Evolutionary conservation across 805 yeast species (phyloP).

Genomic region (Kuraishia piskuri): DNA sequence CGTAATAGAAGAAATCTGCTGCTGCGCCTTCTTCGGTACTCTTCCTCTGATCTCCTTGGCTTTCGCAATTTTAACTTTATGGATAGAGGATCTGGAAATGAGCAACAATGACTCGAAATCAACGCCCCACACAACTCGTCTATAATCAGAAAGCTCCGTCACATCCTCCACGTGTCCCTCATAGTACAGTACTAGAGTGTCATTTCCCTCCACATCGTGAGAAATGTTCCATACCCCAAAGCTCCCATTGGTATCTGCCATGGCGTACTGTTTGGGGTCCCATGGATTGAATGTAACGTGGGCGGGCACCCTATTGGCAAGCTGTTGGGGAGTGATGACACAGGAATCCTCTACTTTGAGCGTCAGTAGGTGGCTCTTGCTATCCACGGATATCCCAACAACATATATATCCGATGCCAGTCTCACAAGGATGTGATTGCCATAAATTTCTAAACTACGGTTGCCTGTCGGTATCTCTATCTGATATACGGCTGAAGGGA

Average conservation of each 20-base stretch:
- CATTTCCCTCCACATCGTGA: background rate
- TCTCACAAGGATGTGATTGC: constrained; percentile 12
- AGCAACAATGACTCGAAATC: constrained; percentile 20
- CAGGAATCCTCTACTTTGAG: too few species aligned
- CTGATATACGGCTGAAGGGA: background rate
- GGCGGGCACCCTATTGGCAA: constrained; percentile 21
- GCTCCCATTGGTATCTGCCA: constrained; percentile 45
- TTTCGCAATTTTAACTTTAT: constrained; percentile 20
- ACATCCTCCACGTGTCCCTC: constrained; percentile 27
- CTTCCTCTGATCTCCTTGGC: constrained; percentile 5
- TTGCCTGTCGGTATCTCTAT: constrained; percentile 7
- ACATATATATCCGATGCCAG: background rate
- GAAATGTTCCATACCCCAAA: constrained; percentile 31
- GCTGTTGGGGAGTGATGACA: background rate
- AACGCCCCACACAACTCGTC: constrained; percentile 37
- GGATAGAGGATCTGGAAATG: constrained; percentile 35
- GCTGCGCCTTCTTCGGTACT: background rate
- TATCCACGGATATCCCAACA: background rate
- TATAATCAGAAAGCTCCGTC: constrained; percentile 49
- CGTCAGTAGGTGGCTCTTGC: background rate
- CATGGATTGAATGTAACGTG: constrained; percentile 38
- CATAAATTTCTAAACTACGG: constrained; percentile 12
- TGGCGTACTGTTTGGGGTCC: constrained; percentile 27
- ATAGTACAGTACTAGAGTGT: background rate
- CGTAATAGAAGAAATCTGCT: too few species aligned